These are phyloP conservation scores for Dioszegia aurantiaca DNA, from an alignment of 768 basidiomycete genomes.

Conservation along the genomic window DNA sequence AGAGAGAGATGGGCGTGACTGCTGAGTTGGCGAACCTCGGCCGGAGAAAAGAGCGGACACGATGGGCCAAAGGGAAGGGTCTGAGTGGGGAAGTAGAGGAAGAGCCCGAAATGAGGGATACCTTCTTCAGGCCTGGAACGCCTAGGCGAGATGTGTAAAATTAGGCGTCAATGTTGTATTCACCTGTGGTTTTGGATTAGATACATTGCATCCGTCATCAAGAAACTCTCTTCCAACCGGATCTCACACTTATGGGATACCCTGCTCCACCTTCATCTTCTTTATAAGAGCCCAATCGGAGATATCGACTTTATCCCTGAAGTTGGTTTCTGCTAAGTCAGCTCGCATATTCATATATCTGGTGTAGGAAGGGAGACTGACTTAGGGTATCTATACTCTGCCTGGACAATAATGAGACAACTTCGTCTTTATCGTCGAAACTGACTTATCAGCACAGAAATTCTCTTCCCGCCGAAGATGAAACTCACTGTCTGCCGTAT, in stretches of 20 bases:
- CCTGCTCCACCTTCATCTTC: conserved; percentile 50
- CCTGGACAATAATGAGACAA: conserved; percentile 83
- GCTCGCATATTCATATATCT: background rate
- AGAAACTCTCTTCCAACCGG: background rate
- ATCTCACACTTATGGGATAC: conserved; percentile 18
- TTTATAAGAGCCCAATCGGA: conserved; percentile 94
- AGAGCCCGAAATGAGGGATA: conserved; percentile 35
- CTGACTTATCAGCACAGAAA: conserved; percentile 20
- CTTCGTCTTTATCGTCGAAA: conserved; percentile 78
- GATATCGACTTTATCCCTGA: conserved; percentile 80
- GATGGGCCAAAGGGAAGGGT: conserved; percentile 34
- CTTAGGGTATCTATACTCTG: conserved; percentile 94
- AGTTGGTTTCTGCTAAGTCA: conserved; percentile 62
- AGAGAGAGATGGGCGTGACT: conserved; percentile 1
- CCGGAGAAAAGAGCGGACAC: conserved; percentile 18
- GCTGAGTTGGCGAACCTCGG: conserved; percentile 6
- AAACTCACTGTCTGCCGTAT: conserved; percentile 81
- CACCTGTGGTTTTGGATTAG: background rate
- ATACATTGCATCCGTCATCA: conserved; percentile 5
- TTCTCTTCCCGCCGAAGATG: conserved; percentile 81
- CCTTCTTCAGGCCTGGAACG: conserved; percentile 34
- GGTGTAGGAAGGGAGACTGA: conserved; percentile 50
- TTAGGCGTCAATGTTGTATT: background rate
- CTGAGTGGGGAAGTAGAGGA: conserved; percentile 33
- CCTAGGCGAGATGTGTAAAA: conserved; percentile 23